Conservation (phyloP, 805 yeast genomes). For the Metschnikowia kunwiensis region DNA sequence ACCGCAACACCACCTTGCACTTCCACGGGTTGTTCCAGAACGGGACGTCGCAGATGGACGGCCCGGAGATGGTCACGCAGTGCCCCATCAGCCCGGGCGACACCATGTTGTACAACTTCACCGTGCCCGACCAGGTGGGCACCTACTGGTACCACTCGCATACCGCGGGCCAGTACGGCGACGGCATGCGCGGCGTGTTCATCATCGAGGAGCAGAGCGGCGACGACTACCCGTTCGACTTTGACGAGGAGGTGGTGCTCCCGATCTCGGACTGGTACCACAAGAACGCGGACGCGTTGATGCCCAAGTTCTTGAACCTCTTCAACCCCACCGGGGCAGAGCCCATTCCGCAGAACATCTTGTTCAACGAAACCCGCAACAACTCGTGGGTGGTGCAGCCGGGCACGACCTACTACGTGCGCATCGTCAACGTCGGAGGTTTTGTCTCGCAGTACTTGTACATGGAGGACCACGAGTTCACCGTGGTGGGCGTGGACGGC, state of each 20-base stretch:
- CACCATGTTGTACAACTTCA: constrained; percentile 78
- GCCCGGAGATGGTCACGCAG: constrained; percentile 83
- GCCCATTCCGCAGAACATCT: constrained; percentile 82
- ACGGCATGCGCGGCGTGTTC: constrained; percentile 82
- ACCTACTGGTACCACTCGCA: constrained; percentile 98
- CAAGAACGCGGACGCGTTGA: constrained; percentile 49
- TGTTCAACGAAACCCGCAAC: constrained; percentile 79
- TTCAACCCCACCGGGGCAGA: constrained; percentile 98
- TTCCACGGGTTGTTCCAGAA: constrained; percentile 92
- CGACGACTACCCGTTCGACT: constrained; percentile 63
- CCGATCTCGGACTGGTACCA: constrained; percentile 90
- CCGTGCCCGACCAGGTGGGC: constrained; percentile 80
- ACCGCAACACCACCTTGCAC: constrained; percentile 72
- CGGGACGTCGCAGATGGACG: constrained; percentile 79
- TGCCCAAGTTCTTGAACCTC: constrained; percentile 56
- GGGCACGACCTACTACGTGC: constrained; percentile 75
- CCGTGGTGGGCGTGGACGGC: constrained; percentile 92
- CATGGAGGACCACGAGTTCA: constrained; percentile 83
- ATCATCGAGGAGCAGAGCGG: constrained; percentile 56
- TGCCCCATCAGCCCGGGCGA: constrained; percentile 88
- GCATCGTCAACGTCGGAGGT: constrained; percentile 84
- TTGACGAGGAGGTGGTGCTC: constrained; percentile 73
- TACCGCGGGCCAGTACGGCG: constrained; percentile 84
- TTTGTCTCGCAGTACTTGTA: constrained; percentile 87
- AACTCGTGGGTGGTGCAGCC: constrained; percentile 79